These are phyloP conservation scores for Encephalitozoon cuniculi DNA, from an alignment of 371 early-diverging fungal species.

Conservation along the genomic window DNA sequence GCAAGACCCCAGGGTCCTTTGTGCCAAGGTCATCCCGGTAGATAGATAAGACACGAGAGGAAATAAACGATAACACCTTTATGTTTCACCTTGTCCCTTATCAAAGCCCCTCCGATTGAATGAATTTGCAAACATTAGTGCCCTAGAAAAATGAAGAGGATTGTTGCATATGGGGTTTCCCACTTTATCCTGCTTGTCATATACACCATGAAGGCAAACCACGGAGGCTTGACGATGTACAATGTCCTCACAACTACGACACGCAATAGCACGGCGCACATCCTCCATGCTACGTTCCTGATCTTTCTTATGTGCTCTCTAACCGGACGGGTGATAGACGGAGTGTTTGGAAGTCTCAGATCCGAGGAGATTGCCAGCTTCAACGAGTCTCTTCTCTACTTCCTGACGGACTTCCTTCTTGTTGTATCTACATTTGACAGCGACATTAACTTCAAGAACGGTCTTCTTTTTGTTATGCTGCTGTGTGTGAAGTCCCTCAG, in stretches of 20 bases:
- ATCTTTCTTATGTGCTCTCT: slow-evolving; percentile 36
- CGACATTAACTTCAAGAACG: slow-evolving; percentile 40
- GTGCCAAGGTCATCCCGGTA: neutral
- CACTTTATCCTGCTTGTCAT: neutral
- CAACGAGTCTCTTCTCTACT: slow-evolving; percentile 49
- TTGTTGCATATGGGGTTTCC: neutral
- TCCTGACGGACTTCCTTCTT: slow-evolving; percentile 50
- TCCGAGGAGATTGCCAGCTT: slow-evolving; percentile 45
- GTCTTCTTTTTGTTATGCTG: slow-evolving; percentile 48
- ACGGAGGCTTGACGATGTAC: slow-evolving; percentile 23
- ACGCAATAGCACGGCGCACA: slow-evolving; percentile 48
- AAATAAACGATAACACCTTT: no score
- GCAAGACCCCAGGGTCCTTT: neutral
- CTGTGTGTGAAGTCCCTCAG: slow-evolving; percentile 42
- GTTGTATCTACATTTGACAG: slow-evolving; percentile 54
- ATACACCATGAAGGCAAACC: neutral
- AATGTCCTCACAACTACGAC: slow-evolving; percentile 20
- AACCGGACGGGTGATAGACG: neutral
- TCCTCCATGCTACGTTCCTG: slow-evolving; percentile 48
- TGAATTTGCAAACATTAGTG: neutral
- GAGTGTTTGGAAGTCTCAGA: slow-evolving; percentile 32
- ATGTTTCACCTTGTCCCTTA: neutral
- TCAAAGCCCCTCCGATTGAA: neutral
- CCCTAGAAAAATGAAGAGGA: slow-evolving; percentile 1
- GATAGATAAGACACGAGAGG: no score